Base-by-base conservation (phyloP, 2,329 filamentous ascomycete genomes). In the Monilinia vaccinii-corymbosi region DNA sequence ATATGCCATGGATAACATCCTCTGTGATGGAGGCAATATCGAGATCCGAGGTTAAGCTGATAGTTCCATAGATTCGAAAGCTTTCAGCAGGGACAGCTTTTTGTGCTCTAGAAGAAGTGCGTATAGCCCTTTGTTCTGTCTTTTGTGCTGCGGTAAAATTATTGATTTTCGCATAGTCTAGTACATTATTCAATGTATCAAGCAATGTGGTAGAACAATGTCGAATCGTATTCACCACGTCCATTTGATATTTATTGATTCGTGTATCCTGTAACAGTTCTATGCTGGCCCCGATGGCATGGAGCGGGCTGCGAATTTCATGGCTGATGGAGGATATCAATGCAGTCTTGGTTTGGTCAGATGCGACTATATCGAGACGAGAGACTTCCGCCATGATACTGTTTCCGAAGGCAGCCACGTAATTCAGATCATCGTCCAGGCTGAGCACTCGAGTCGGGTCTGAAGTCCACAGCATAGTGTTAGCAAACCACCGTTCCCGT, bases 251-350 rank as follows among this genome's bases (percentile, higher is more conserved):
- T 28, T 61, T 66, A 55, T 69, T 67, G 9, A 73, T 60, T 21
- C 67, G 66, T 1, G 75, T 76, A 23, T 80, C 77, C 25, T 74
- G 73, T 1, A 82, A 70, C 31, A 81, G 75, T 61, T 80, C 78
- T 1, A 75, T 72, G 62, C 71, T 81, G 3, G 78, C 79, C 0
- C 82, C 67, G 53, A 84, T 81, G 2, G 80, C 81, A 60, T 84
- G 80, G 2, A 83, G 68, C 0, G 81, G 81, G 9, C 77, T 81
- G 45, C 81, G 74, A 4, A 84, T 68, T 57, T 84, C 81, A 64
- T 84, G 81, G 46, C 78, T 81, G 62, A 84, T 81, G 31, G 77
- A 81, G 1, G 78, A 79, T 38, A 84, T 81, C 60, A 83, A 82
- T 7, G 80, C 79, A 0, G 77, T 76, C 64, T 83, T 83, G 21